A percentile compares a stretch with the other conserved stretches of the same genome.
These are phyloP conservation scores for Clonostachys solani DNA, from an alignment of 2,329 filamentous ascomycete genomes.

Conservation along the genomic window DNA sequence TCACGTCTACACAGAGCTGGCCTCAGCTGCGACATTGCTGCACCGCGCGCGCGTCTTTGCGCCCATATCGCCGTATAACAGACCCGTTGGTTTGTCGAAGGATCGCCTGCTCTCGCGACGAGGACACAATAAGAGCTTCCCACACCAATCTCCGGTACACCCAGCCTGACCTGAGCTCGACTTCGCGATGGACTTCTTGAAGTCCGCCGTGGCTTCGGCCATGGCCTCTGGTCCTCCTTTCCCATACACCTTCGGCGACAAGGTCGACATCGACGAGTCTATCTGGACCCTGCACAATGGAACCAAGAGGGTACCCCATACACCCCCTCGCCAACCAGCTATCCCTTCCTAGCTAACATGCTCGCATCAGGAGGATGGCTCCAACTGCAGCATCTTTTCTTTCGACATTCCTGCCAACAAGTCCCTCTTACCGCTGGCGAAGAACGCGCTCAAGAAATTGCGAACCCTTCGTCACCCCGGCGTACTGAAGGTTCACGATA, in stretches of 20 bases:
- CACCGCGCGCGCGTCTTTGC: too few species aligned
- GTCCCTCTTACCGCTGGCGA: constrained; percentile 77
- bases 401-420: constrained; percentile 85
- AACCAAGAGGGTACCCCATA: constrained; percentile 67
- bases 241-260: constrained; percentile 88
- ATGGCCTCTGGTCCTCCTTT: constrained; percentile 94
- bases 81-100: too few species aligned
- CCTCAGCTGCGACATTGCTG: too few species aligned
- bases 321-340: not conserved
- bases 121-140: too few species aligned
- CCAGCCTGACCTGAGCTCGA: too few species aligned
- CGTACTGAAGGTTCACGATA: constrained; percentile 90
- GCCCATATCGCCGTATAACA: too few species aligned
- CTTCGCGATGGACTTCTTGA: constrained; percentile 84
- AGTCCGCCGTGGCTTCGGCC: constrained; percentile 93
- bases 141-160: too few species aligned
- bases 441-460: constrained; percentile 90
- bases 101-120: too few species aligned
- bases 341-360: not conserved
- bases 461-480: constrained; percentile 91
- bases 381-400: constrained; percentile 92
- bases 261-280: constrained; percentile 86
- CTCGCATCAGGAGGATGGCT: constrained; percentile 73
- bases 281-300: constrained; percentile 97
- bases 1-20: too few species aligned